Evolutionary conservation across 208 protist genomes (phyloP).

Genomic region (Balamuthia mandrillaris): DNA sequence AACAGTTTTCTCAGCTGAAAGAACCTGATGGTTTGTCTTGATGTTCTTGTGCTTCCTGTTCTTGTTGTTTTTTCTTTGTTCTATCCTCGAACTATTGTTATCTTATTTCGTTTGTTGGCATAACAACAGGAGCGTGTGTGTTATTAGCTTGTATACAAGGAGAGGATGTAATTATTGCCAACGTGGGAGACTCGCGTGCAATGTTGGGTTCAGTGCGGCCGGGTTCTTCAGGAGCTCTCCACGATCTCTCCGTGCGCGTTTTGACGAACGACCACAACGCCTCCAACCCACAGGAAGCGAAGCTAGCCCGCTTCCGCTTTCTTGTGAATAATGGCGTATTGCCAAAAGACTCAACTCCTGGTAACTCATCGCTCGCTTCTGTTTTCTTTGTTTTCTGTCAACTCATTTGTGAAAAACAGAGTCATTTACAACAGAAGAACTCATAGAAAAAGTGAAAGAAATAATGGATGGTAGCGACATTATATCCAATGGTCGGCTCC

Average conservation of each 20-base stretch:
- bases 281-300: not conserved
- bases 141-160: not conserved
- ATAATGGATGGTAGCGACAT: not conserved
- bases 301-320: not conserved
- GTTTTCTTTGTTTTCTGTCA: not conserved
- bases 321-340: not conserved
- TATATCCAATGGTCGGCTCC: not conserved
- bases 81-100: not conserved
- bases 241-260: not conserved
- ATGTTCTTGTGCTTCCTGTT: not conserved
- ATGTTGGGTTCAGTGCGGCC: not conserved
- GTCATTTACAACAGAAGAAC: not conserved
- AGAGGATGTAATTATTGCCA: not conserved
- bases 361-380: not conserved
- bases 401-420: not conserved
- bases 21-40: not conserved
- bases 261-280: constrained; percentile 2
- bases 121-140: not conserved
- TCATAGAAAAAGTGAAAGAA: not conserved
- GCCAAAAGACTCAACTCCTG: not conserved
- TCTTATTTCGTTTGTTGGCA: not conserved
- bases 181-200: constrained; percentile 1
- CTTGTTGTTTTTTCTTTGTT: no score
- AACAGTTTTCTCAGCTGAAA: not conserved
- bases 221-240: not conserved